phyloP scores from a whole-genome alignment of 1,284 basidiomycete species.

The Pseudozyma pruni region DNA sequence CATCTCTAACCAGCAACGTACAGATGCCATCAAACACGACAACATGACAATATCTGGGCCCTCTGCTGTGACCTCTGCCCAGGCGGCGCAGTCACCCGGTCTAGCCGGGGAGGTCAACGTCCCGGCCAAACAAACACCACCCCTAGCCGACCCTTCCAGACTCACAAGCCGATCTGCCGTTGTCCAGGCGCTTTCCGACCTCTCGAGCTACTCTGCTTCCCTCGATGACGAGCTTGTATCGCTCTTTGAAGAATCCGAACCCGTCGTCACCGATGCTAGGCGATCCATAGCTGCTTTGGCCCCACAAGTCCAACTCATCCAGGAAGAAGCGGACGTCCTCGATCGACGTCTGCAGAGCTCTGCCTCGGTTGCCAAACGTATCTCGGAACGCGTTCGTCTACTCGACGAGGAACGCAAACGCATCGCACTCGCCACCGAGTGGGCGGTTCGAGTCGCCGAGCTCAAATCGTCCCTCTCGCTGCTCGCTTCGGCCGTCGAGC shows the following conservation, averaged over 20 bases:
- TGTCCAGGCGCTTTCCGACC: conserved; percentile 69
- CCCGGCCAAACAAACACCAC: background rate
- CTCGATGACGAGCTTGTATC: conserved; percentile 80
- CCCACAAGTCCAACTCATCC: conserved; percentile 76
- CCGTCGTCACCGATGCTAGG: conserved; percentile 34
- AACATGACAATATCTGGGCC: conserved; percentile 24
- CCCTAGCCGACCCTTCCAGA: conserved; percentile 29
- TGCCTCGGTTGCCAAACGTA: conserved; percentile 84
- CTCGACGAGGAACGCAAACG: conserved; percentile 91
- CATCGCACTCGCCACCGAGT: conserved; percentile 83
- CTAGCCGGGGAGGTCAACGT: conserved; percentile 1
- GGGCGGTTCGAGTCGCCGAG: conserved; percentile 86
- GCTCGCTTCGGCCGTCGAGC: conserved; percentile 81
- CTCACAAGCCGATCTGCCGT: conserved; percentile 49
- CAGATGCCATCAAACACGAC: conserved; percentile 3
- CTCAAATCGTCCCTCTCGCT: conserved; percentile 87
- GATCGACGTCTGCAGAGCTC: conserved; percentile 75
- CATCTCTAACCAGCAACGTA: background rate
- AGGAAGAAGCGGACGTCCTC: conserved; percentile 75
- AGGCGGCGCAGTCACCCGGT: conserved; percentile 8
- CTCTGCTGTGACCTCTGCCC: background rate
- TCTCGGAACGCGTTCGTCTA: conserved; percentile 85
- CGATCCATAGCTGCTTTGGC: conserved; percentile 71
- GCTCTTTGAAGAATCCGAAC: conserved; percentile 74
- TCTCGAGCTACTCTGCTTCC: conserved; percentile 81